Conservation (phyloP, 2,329 filamentous ascomycete species). For the Tolypocladium pustulatum region DNA sequence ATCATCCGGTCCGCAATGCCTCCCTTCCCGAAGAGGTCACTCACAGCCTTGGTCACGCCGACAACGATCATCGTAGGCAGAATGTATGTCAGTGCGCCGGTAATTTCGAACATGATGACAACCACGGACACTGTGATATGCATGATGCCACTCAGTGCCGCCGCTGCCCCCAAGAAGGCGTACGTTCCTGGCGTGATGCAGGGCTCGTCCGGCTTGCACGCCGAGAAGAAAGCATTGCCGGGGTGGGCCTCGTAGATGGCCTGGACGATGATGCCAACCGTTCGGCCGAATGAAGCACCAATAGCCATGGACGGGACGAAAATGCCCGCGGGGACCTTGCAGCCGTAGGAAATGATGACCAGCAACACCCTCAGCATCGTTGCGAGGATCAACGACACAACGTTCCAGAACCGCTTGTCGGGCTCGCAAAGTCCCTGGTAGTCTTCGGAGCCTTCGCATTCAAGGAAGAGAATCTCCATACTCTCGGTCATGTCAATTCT, state of each 20-base stretch:
- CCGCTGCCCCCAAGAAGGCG: constrained; percentile 85
- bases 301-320: constrained; percentile 98
- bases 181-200: constrained; percentile 98
- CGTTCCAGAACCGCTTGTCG: constrained; percentile 65
- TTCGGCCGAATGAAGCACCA: constrained; percentile 85
- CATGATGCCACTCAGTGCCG: constrained; percentile 92
- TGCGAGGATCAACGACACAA: constrained; percentile 66
- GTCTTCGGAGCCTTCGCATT: constrained; percentile 81
- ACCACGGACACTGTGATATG: constrained; percentile 94
- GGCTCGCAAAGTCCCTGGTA: constrained; percentile 83
- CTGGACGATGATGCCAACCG: constrained; percentile 91
- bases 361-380: constrained; percentile 73
- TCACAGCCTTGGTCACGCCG: constrained; percentile 88
- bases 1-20: constrained; percentile 98
- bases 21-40: constrained; percentile 84
- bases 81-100: constrained; percentile 94
- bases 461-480: constrained; percentile 94
- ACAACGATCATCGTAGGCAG: constrained; percentile 98
- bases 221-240: constrained; percentile 70
- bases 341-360: constrained; percentile 93
- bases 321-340: constrained; percentile 94
- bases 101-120: constrained; percentile 99
- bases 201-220: constrained; percentile 81
- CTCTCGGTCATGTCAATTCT: constrained; percentile 98
- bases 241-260: constrained; percentile 79